Base-by-base conservation (phyloP, 768 basidiomycete species). In the Dioszegia aurantiaca region DNA sequence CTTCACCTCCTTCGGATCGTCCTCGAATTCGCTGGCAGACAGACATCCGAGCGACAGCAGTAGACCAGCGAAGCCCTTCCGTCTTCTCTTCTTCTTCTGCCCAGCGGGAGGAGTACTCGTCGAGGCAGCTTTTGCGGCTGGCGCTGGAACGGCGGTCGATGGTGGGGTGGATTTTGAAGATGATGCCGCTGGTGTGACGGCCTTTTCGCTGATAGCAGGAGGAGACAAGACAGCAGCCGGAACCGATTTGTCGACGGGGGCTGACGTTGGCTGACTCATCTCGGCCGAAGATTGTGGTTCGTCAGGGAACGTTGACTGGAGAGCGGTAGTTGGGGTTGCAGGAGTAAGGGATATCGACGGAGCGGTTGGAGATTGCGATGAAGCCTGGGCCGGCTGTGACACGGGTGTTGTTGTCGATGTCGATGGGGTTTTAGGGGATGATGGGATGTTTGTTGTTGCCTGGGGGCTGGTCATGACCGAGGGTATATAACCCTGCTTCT, bases 21-120 rank as follows among this genome's bases (percentile, higher is more conserved):
- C 72, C 45, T 74, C 72, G 52, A 70, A 69, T 28, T 69, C 70
- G 45, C 53, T 57, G n/a, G 70, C 70, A 5, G 65, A 67, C 12
- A 72, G 44, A 56, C 72, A 71, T 55, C 70, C 70, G 4, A 74
- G 55, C 23, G 70, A 62, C 28, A 67, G 43, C n/a, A 74, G 59
- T 24, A 74, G 63, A 1, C 60, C 65, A 6, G 68, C 62, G 9
- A 74, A 56, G 24, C 72, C 72, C 26, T 58, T 61, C 45, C 63
- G 58, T 56, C 63, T 70, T 58, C 61, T 55, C 56, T 67, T 69
- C 56, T 68, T 71, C 62, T 63, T 70, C 42, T 73, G 62, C 23
- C 55, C 58, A 3, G 56, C 26, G 1, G 67, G 43, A 11, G 44
- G 44, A 17, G 60, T 27, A 2, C 45, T 21, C 16, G 48, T 27